Base-by-base conservation (phyloP, 2,329 filamentous ascomycete genomes). In the Talaromyces amestolkiae region DNA sequence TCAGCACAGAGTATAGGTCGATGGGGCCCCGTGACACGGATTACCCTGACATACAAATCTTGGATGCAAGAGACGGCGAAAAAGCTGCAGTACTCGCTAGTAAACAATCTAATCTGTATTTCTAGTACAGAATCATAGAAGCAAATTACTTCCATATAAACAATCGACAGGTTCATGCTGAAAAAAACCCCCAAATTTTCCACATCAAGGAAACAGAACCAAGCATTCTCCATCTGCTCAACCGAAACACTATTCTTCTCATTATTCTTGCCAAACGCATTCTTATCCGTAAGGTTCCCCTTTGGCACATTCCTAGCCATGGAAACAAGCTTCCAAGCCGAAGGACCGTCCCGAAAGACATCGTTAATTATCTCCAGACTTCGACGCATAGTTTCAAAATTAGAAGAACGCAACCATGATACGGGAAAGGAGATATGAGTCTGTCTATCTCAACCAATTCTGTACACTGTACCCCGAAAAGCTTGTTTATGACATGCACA, bases 41-140 rank as follows among this genome's bases (percentile, higher is more conserved):
- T 2, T 3, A 39, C 15, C 15, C 15, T 15, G n/a, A 58, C 17
- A 10, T 22, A 22, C 53, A 58, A 22, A 39, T 11, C 13, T 39
- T n/a, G 31, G 53, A 58, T n/a, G 19, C 53, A 22, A n/a, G 53
- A 39, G 53, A 58, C 7, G 53, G 53, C n/a, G n/a, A 58, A n/a
- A 58, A 58, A 37, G 53, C 53, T 58, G 27, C 33, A 3, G 22
- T 39, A 2, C 53, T 58, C n/a, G 53, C 53, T 37, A 19, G 53
- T 22, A 39, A 9, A 39, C 27, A 39, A 39, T 58, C 17, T 37
- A 22, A 39, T 58, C 53, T 58, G 17, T 58, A 58, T 22, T 58
- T 58, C 35, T 37, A 58, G 31, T 45, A 22, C 19, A 22, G 9
- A 45, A 45, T 39, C 37, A 39, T 3, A 17, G 37, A 5, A 31